Conservation (phyloP, 1,284 basidiomycete genomes). For the Abortiporus biennis region DNA sequence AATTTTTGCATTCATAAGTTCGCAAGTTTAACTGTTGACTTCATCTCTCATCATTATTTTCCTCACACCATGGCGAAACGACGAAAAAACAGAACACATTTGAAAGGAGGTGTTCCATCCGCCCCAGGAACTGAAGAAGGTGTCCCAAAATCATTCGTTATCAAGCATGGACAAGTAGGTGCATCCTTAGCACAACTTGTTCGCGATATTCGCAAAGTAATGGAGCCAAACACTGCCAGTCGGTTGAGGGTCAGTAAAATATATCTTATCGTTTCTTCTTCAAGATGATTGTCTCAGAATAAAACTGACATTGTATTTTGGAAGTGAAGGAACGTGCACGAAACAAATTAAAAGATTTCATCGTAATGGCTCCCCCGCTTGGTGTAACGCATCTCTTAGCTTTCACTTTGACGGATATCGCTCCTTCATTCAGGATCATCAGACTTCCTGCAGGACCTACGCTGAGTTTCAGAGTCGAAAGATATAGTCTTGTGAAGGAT, state of each 20-base stretch:
- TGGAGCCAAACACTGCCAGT: constrained; percentile 98
- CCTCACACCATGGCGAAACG: constrained; percentile 57
- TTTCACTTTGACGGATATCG: constrained; percentile 82
- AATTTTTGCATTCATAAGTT: neutral
- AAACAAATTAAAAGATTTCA: constrained; percentile 93
- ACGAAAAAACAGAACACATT: constrained; percentile 85
- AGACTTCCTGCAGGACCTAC: constrained; percentile 92
- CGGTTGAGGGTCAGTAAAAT: constrained; percentile 68
- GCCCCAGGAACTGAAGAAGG: constrained; percentile 29
- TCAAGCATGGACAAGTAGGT: constrained; percentile 93
- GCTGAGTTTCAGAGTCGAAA: constrained; percentile 87
- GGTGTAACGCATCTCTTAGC: constrained; percentile 93
- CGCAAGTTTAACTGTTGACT: too few relatives aligned
- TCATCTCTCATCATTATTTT: too few relatives aligned
- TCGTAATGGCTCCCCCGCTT: constrained; percentile 88
- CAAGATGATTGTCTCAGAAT: neutral
- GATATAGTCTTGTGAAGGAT: constrained; percentile 90
- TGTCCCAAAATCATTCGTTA: constrained; percentile 78
- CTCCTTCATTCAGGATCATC: constrained; percentile 84
- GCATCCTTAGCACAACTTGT: constrained; percentile 85
- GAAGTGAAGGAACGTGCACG: constrained; percentile 77
- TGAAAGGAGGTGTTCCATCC: constrained; percentile 50
- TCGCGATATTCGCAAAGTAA: constrained; percentile 87
- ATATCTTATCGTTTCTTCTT: constrained; percentile 1
- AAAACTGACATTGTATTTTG: constrained; percentile 13